phyloP scores from a whole-genome alignment of 2,329 filamentous ascomycete genomes.

The Aspergillus quadricinctus region DNA sequence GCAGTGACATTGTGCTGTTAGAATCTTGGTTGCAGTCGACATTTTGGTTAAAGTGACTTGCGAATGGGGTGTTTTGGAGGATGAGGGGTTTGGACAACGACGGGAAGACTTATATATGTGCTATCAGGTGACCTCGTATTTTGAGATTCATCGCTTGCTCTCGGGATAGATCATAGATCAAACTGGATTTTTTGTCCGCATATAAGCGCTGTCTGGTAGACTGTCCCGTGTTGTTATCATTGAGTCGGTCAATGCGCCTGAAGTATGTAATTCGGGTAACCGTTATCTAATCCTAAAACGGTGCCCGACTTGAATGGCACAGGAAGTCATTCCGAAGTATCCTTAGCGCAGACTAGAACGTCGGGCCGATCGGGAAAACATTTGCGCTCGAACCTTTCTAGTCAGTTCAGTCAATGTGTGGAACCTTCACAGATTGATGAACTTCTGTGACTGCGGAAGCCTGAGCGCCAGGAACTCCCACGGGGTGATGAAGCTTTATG shows the following conservation, averaged over 20 bases:
- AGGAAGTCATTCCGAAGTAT: too few relatives aligned
- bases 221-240: too few relatives aligned
- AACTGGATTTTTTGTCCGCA: neutral
- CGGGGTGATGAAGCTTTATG: too few relatives aligned
- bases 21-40: conserved; percentile 6
- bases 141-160: neutral
- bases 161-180: neutral
- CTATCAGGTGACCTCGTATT: neutral
- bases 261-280: neutral
- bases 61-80: neutral
- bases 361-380: too few relatives aligned
- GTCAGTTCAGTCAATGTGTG: too few relatives aligned
- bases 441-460: too few relatives aligned
- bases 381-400: too few relatives aligned
- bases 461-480: too few relatives aligned
- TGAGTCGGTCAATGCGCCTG: neutral
- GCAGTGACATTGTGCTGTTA: conserved; percentile 25
- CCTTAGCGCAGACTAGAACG: too few relatives aligned
- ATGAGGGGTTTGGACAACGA: neutral
- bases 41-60: neutral
- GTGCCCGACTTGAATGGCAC: too few relatives aligned
- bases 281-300: neutral
- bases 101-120: neutral
- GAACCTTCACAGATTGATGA: too few relatives aligned
- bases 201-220: neutral